phyloP scores from a whole-genome alignment of 2,329 filamentous ascomycete genomes.

The Orbilia oligospora region DNA sequence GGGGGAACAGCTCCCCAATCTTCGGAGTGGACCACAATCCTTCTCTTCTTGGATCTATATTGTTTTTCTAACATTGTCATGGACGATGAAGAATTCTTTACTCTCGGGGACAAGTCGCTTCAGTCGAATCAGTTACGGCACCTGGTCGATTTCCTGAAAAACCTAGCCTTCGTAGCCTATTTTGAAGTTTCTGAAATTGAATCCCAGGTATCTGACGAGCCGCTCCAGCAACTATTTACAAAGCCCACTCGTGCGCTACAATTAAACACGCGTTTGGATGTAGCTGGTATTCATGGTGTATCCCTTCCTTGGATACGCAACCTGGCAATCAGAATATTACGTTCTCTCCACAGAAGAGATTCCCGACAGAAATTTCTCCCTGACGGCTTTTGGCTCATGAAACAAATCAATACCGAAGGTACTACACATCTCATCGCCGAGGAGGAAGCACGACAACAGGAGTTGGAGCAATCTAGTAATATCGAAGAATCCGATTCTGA shows the following conservation, averaged over 20 bases:
- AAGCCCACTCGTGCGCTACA: constrained; percentile 72
- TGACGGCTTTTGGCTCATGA: constrained; percentile 94
- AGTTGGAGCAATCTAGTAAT: constrained; percentile 76
- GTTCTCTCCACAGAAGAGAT: constrained; percentile 91
- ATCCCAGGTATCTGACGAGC: constrained; percentile 65
- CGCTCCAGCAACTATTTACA: constrained; percentile 57
- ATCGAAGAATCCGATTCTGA: constrained; percentile 72
- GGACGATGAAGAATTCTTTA: constrained; percentile 96
- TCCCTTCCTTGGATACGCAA: constrained; percentile 74
- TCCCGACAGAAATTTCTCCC: constrained; percentile 88
- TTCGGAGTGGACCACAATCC: constrained; percentile 86
- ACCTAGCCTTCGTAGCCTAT: constrained; percentile 88
- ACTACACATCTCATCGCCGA: constrained; percentile 89
- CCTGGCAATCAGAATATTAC: constrained; percentile 65
- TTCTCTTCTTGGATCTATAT: constrained; percentile 94
- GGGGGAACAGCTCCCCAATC: neutral
- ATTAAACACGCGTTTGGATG: constrained; percentile 81
- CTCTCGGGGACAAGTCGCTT: constrained; percentile 75
- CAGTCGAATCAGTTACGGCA: constrained; percentile 78
- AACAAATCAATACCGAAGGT: constrained; percentile 85
- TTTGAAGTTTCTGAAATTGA: constrained; percentile 81
- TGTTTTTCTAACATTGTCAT: constrained; percentile 92
- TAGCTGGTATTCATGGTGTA: constrained; percentile 86
- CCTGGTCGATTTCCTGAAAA: constrained; percentile 88
- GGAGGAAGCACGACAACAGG: constrained; percentile 84